Evolutionary conservation across 2,329 filamentous ascomycete genomes (phyloP).

Genomic region (Talaromyces sp.): DNA sequence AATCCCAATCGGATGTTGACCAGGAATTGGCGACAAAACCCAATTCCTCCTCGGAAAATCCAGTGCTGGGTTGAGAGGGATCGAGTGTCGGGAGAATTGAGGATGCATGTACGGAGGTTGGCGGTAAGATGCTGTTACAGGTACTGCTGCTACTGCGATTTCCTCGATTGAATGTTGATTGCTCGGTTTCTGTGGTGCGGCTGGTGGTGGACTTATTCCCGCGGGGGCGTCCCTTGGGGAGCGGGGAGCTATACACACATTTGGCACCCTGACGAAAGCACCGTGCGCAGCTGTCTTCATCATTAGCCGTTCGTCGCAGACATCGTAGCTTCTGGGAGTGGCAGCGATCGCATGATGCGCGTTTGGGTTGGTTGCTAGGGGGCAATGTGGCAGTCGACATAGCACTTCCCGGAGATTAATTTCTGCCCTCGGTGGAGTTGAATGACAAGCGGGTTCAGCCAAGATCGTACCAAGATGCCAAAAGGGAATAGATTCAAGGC

Average conservation of each 20-base stretch:
- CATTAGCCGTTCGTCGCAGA: not conserved
- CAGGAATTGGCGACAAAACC: not conserved
- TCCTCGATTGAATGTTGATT: not conserved
- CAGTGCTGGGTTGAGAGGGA: not conserved
- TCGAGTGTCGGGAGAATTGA: not conserved
- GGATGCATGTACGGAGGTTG: not conserved
- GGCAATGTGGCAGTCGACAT: not conserved
- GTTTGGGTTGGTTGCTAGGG: not conserved
- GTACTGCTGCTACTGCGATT: not conserved
- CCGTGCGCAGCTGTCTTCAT: not conserved
- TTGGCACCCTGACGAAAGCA: not conserved
- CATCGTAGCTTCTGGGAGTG: conserved; percentile 1
- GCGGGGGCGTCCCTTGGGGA: not conserved
- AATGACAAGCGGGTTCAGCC: not conserved
- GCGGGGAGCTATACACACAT: not conserved
- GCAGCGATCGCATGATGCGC: conserved; percentile 1
- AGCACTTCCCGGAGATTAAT: not conserved
- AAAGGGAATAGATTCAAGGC: not conserved
- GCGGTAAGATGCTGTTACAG: not conserved
- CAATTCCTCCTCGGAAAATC: not conserved
- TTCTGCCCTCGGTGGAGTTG: not conserved
- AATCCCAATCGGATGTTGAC: not conserved
- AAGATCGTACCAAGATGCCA: not conserved
- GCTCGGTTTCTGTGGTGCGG: not conserved
- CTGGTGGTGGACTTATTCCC: not conserved